A percentile compares a stretch with the other conserved stretches of the same genome.
Evolutionary conservation across 345 rosid genomes (phyloP).

Genomic region (Lumnitzera racemosa): DNA sequence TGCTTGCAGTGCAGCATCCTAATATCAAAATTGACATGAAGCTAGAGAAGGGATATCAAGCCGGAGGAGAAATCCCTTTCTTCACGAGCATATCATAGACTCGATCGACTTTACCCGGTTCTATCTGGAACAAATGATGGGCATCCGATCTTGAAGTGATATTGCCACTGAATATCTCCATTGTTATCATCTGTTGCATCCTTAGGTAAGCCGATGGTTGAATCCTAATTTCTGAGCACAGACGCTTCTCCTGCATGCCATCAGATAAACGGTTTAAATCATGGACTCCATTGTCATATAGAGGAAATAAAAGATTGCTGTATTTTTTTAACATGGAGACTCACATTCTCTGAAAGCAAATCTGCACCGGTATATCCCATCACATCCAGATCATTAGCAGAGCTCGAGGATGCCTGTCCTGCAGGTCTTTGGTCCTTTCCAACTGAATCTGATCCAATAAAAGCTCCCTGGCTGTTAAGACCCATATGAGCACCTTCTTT

Average conservation of each 20-base stretch:
- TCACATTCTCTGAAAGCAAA: slow-evolving; percentile 78
- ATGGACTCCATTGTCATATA: background rate
- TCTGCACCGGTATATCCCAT: slow-evolving; percentile 53
- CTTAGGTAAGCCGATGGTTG: slow-evolving; percentile 71
- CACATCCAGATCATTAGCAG: slow-evolving; percentile 47
- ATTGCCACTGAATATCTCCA: slow-evolving; percentile 71
- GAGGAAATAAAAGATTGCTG: background rate
- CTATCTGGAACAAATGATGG: slow-evolving; percentile 68
- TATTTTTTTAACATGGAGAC: slow-evolving; percentile 10
- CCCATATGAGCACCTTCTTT: slow-evolving; percentile 59
- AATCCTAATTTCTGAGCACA: slow-evolving; percentile 64
- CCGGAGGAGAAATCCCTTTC: slow-evolving; percentile 74
- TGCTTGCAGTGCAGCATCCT: too few species aligned
- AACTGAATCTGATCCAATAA: slow-evolving; percentile 26
- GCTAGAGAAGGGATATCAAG: slow-evolving; percentile 5
- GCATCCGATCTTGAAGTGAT: slow-evolving; percentile 73
- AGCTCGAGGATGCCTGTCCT: slow-evolving; percentile 55
- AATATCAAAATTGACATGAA: too few species aligned
- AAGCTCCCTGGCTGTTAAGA: slow-evolving; percentile 32
- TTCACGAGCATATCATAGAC: slow-evolving; percentile 91
- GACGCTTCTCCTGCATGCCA: slow-evolving; percentile 74
- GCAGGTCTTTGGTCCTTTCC: slow-evolving; percentile 28
- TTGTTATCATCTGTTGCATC: slow-evolving; percentile 77
- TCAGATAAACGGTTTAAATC: background rate
- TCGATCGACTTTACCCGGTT: slow-evolving; percentile 66